These are phyloP conservation scores for Zygosaccharomyces pseudobailii DNA, from an alignment of 1,139 yeast species.

Conservation along the genomic window DNA sequence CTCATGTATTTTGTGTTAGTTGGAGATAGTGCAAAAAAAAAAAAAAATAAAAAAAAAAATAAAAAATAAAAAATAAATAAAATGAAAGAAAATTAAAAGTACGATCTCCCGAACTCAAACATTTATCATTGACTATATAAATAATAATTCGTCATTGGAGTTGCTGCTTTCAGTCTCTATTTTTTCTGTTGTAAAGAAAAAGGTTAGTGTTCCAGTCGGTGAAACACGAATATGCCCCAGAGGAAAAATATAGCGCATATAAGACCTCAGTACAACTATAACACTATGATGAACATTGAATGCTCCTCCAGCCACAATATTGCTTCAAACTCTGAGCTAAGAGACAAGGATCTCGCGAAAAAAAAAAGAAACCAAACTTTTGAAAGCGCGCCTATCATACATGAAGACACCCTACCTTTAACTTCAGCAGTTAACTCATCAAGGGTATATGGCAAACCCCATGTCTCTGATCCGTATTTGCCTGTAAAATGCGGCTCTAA, in stretches of 20 bases:
- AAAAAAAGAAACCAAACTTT: constrained; percentile 8
- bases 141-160: not conserved
- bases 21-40: not conserved
- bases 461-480: constrained; percentile 6
- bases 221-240: constrained; percentile 2
- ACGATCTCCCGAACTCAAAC: not conserved
- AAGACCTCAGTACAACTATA: constrained; percentile 1
- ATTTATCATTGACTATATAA: not conserved
- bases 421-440: constrained; percentile 4
- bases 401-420: constrained; percentile 3
- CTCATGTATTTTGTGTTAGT: constrained; percentile 6
- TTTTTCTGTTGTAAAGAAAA: not conserved
- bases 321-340: constrained; percentile 1
- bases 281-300: constrained; percentile 8
- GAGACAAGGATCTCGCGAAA: constrained; percentile 8
- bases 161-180: not conserved
- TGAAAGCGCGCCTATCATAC: constrained; percentile 9
- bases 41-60: not conserved
- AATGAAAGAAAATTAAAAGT: too few species aligned
- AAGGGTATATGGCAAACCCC: constrained; percentile 2
- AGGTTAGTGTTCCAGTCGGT: not conserved
- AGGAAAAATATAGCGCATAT: not conserved
- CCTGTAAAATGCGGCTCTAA: constrained; percentile 8
- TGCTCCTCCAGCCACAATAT: constrained; percentile 12
- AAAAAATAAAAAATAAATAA: too few species aligned